Conservation (phyloP, 23 red algal genomes). For the Gracilaria caudata region DNA sequence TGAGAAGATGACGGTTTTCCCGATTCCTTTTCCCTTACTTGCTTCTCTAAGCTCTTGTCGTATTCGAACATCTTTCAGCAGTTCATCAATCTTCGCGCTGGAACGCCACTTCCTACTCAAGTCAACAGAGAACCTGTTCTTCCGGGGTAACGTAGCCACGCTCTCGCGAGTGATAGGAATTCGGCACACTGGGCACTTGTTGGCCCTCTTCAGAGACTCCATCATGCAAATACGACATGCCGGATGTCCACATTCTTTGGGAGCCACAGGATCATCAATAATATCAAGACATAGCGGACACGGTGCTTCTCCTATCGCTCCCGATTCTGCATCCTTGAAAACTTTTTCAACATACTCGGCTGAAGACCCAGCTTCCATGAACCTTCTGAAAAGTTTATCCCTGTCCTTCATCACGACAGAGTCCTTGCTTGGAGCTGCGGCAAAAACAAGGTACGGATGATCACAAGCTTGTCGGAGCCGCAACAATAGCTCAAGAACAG, state of each 20-base stretch:
- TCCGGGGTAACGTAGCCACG: conserved; percentile 50
- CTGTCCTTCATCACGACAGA: conserved; percentile 55
- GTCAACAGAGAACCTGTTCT: conserved; percentile 55
- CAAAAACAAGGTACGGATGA: conserved; percentile 75
- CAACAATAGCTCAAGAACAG: conserved; percentile 72
- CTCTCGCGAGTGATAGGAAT: conserved; percentile 18
- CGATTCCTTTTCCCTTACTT: conserved; percentile 5
- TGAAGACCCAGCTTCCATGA: conserved; percentile 59
- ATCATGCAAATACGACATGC: conserved; percentile 54
- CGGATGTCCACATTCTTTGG: conserved; percentile 62
- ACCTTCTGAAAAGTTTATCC: conserved; percentile 63
- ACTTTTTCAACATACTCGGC: conserved; percentile 55
- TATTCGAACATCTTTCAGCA: conserved; percentile 37
- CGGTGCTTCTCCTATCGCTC: conserved; percentile 12
- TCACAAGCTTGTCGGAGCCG: conserved; percentile 73
- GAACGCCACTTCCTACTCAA: conserved; percentile 59
- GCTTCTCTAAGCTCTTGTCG: conserved; percentile 21
- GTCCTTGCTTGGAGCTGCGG: conserved; percentile 60
- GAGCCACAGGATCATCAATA: conserved; percentile 76
- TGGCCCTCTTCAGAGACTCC: conserved; percentile 38
- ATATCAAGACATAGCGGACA: conserved; percentile 80
- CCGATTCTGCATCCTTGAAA: conserved; percentile 56
- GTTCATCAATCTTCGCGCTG: conserved; percentile 68
- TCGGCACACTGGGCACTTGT: conserved; percentile 65
- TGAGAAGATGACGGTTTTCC: conserved; percentile 94